These are phyloP conservation scores for Carex pumila DNA, from an alignment of 176 grass and related monocot genomes.

Conservation along the genomic window DNA sequence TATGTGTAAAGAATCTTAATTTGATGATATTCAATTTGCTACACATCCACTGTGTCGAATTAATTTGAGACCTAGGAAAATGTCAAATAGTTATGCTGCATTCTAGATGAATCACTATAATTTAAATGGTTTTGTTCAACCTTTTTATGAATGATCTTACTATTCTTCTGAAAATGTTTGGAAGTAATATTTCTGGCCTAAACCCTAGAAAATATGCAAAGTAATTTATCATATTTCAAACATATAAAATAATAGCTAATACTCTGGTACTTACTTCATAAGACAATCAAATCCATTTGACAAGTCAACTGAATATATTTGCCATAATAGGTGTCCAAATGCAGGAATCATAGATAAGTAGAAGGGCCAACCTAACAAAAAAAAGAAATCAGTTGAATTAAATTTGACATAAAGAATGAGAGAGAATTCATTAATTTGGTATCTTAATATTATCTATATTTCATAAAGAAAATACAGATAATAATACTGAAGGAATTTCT, in stretches of 20 bases:
- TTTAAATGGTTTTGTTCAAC: not conserved
- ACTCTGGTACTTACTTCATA: slow-evolving; percentile 28
- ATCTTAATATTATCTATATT: not conserved
- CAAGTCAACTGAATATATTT: slow-evolving; percentile 41
- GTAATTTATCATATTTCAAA: not conserved
- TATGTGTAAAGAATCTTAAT: not conserved
- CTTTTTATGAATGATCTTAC: not conserved
- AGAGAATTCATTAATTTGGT: not conserved
- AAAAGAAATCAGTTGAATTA: not conserved
- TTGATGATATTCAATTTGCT: not conserved
- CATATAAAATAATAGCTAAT: not conserved
- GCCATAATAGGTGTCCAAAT: slow-evolving; percentile 37
- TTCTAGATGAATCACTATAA: not conserved
- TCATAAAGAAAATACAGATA: not conserved
- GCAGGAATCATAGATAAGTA: slow-evolving; percentile 31
- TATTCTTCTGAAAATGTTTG: not conserved
- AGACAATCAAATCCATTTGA: slow-evolving; percentile 31
- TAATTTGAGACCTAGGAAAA: not conserved
- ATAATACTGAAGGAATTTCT: not conserved
- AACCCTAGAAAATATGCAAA: not conserved
- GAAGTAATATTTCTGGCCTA: too few relatives aligned
- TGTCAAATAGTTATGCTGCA: not conserved
- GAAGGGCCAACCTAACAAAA: slow-evolving; percentile 36
- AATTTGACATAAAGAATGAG: not conserved
- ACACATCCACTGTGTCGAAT: not conserved